Conservation (phyloP, 164 flowering plant genomes). For the Stephania yunnanensis region DNA sequence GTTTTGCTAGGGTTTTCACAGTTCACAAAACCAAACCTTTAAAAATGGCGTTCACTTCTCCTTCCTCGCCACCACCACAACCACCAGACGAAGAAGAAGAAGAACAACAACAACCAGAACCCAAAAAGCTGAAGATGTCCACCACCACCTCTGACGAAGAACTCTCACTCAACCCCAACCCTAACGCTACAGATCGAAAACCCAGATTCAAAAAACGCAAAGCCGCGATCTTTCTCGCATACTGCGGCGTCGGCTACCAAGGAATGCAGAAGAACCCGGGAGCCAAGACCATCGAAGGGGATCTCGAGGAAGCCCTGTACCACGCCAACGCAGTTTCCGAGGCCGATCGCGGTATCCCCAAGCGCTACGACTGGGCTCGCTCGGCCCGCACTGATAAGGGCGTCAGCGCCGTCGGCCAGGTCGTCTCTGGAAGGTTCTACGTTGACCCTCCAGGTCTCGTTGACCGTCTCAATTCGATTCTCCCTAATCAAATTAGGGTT, state of each 20-base stretch:
- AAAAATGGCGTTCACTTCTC: slow-evolving; percentile 21
- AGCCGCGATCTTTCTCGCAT: slow-evolving; percentile 85
- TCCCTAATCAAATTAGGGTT: slow-evolving; percentile 60
- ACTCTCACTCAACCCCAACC: slow-evolving; percentile 15
- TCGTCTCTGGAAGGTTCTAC: slow-evolving; percentile 84
- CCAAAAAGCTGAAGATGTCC: slow-evolving; percentile 72
- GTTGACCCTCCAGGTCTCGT: slow-evolving; percentile 83
- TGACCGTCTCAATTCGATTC: slow-evolving; percentile 56
- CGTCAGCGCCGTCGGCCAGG: slow-evolving; percentile 94
- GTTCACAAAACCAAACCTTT: background rate
- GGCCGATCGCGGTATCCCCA: slow-evolving; percentile 50
- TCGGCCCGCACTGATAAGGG: slow-evolving; percentile 98
- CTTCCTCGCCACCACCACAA: slow-evolving; percentile 18
- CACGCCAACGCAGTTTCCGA: slow-evolving; percentile 75
- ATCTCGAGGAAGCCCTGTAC: slow-evolving; percentile 87
- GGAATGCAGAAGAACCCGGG: slow-evolving; percentile 99
- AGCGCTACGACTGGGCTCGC: slow-evolving; percentile 78
- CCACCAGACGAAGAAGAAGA: too few relatives aligned
- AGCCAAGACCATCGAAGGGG: slow-evolving; percentile 94
- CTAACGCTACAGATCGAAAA: slow-evolving; percentile 16
- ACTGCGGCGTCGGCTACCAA: slow-evolving; percentile 91
- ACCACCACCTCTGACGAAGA: slow-evolving; percentile 45
- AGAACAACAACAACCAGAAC: slow-evolving; percentile 22
- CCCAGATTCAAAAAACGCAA: slow-evolving; percentile 80
- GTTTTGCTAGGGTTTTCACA: background rate